A percentile compares a stretch with the other conserved stretches of the same genome.
Evolutionary conservation across 208 protist genomes (phyloP).

Genomic region (Leishmania arabica): DNA sequence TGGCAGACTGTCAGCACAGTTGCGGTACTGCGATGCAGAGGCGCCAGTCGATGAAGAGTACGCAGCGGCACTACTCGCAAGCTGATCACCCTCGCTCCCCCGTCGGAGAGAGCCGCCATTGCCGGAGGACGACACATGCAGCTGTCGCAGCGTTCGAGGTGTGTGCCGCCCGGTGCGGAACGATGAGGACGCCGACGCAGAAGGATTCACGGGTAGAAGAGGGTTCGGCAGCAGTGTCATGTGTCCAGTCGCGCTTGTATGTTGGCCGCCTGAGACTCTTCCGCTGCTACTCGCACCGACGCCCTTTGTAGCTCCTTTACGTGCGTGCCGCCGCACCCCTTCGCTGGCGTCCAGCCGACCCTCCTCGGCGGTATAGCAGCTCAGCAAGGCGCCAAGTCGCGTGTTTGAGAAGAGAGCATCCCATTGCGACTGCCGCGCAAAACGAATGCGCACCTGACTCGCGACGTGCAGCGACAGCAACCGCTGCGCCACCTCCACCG

Average conservation of each 20-base stretch:
- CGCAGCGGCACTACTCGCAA: not conserved
- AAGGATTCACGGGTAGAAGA: not conserved
- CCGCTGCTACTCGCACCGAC: not conserved
- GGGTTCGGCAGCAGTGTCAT: not conserved
- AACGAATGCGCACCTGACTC: constrained; percentile 1
- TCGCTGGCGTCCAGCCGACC: constrained; percentile 11
- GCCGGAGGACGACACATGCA: not conserved
- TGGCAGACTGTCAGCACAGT: not conserved
- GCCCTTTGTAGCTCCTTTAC: not conserved
- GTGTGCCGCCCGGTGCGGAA: constrained; percentile 11
- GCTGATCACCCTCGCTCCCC: not conserved
- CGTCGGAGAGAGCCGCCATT: not conserved
- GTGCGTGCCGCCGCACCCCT: constrained; percentile 5
- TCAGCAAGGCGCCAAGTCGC: constrained; percentile 5
- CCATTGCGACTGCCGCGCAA: constrained; percentile 21
- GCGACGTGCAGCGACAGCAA: constrained; percentile 13
- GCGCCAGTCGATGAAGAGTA: not conserved
- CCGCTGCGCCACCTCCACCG: constrained; percentile 13
- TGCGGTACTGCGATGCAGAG: not conserved
- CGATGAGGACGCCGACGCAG: not conserved
- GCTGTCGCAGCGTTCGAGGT: constrained; percentile 10
- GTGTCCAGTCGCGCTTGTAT: not conserved
- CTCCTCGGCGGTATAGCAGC: not conserved
- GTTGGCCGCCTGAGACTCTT: not conserved
- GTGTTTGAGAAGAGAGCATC: constrained; percentile 10